A percentile compares a stretch with the other conserved stretches of the same genome.
Conservation (phyloP, 305 asterid genomes). For the Fraxinus dipetala region DNA sequence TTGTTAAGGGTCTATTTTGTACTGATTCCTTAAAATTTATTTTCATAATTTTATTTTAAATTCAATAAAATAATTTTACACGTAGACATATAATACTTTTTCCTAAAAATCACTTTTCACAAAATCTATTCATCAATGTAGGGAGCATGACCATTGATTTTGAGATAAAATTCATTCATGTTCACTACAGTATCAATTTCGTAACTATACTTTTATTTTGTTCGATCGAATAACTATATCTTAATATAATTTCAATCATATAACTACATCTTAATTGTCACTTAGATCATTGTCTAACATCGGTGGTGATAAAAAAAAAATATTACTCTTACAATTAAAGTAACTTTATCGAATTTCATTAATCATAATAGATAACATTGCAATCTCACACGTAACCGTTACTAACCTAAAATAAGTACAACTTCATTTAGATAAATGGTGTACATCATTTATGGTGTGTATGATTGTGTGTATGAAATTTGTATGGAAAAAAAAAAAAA, state of each 20-base stretch:
- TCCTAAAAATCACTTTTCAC: background rate
- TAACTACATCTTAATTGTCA: background rate
- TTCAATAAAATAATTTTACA: no score
- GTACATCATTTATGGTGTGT: no score
- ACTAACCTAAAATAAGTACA: background rate
- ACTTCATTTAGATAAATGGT: background rate
- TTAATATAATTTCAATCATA: background rate
- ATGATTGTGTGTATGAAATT: no score
- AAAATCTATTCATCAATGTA: background rate
- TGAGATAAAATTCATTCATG: background rate
- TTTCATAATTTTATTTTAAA: background rate
- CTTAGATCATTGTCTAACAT: no score
- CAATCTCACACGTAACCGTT: background rate
- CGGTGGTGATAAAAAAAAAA: no score
- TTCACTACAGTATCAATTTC: background rate
- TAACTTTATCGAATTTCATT: background rate
- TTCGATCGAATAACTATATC: no score
- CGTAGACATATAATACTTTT: no score
- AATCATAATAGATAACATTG: background rate
- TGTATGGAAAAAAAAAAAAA: no score
- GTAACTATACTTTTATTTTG: background rate
- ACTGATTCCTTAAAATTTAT: background rate
- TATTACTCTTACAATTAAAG: no score
- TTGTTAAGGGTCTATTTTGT: background rate
- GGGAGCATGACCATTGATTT: background rate